Base-by-base conservation (phyloP, 345 rosid species). In the Eucalyptus sp. region DNA sequence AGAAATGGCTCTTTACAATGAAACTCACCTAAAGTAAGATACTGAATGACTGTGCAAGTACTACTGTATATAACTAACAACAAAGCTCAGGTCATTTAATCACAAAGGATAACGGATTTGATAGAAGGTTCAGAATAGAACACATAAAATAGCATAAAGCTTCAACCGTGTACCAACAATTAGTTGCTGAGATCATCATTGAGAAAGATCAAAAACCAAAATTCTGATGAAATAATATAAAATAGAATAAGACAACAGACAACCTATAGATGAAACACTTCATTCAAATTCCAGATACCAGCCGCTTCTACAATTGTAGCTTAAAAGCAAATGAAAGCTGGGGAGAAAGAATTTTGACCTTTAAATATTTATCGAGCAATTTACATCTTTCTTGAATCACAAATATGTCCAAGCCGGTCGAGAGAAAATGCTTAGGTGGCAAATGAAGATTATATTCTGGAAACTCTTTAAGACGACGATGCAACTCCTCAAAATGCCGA, bases 401-500 rank as follows among this genome's bases (percentile, higher is more conserved):
- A 90, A 91, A 92, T 86, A 97, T 87, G 87, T 97, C 99, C 92
- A 95, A 92, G 86, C 99, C 98, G 33, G 99, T 94, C 84, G 99
- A 98, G 88, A 98, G 95, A 92, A 98, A 98, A 95, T 96, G 99
- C 92, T 98, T 98, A 10, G 99, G 99, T 13, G 99, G 99, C 94
- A 98, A 93, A 91, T 98, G 96, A 90, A 97, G 97, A 94, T 92
- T 95, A 90, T 97, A 98, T 90, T 96, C 99, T 4, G 96, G 94
- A 94, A 96, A 96, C 91, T 94, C 95, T 92, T 96, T 98, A 80
- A 98, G 97, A 86, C 98, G 98, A 88, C 96, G 96, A 92, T 98
- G 99, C 89, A 98, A 92, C 95, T 98, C 99, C 95, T 98, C 99
- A 94, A 98, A 98, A 93, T 98, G 99, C 85, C 99, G 99, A 91